Percentiles rank a stretch among this genome's conserved stretches.
phyloP scores from a whole-genome alignment of 192 early-diverging fungal genomes.

The Phycomyces nitens region DNA sequence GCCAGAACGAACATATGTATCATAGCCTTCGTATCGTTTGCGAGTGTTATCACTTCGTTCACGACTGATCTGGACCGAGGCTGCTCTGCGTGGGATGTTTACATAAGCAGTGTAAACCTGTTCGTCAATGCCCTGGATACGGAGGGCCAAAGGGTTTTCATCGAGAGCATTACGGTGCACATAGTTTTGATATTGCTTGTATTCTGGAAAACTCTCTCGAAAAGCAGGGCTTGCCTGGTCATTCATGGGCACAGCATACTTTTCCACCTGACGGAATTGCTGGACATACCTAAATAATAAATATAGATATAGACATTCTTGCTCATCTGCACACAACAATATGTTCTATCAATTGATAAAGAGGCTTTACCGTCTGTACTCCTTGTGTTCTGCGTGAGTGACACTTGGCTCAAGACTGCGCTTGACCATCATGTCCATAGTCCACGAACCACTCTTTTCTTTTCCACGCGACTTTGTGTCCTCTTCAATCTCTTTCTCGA shows the following conservation, averaged over 20 bases:
- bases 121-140: slow-evolving; percentile 31
- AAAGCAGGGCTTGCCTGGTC: slow-evolving; percentile 20
- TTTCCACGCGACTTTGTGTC: slow-evolving; percentile 32
- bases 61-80: slow-evolving; percentile 25
- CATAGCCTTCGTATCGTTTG: slow-evolving; percentile 35
- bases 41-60: slow-evolving; percentile 15
- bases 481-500: slow-evolving; percentile 34
- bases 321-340: background rate
- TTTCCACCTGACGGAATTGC: slow-evolving; percentile 39
- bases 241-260: slow-evolving; percentile 20
- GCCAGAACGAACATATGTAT: slow-evolving; percentile 22
- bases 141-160: slow-evolving; percentile 28
- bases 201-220: slow-evolving; percentile 33
- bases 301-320: background rate
- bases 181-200: slow-evolving; percentile 37
- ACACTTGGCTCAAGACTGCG: slow-evolving; percentile 55
- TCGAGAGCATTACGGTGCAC: slow-evolving; percentile 24
- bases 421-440: slow-evolving; percentile 40
- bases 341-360: background rate
- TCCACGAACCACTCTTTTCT: slow-evolving; percentile 42
- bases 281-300: slow-evolving; percentile 33
- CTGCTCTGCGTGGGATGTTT: slow-evolving; percentile 35
- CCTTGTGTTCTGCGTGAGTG: slow-evolving; percentile 45
- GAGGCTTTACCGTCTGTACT: slow-evolving; percentile 53
- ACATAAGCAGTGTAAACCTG: slow-evolving; percentile 36